Base-by-base conservation (phyloP, 257 asterid genomes). In the Echites panduratus region DNA sequence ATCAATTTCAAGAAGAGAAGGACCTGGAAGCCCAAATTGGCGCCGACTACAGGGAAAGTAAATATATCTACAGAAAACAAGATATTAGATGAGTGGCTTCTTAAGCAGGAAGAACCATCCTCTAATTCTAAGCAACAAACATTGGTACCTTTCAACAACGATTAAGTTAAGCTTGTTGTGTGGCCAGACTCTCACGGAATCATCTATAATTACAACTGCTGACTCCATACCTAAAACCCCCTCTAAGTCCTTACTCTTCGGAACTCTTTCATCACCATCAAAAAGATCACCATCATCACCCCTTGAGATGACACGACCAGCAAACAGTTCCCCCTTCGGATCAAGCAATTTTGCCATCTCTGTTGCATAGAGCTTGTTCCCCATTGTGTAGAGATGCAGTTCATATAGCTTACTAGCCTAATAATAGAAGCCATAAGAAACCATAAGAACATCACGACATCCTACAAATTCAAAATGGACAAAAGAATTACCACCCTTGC, bases 281-380 rank as follows among this genome's bases (percentile, higher is more conserved):
- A 83, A 79, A 73, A 88, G 82, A 75, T 91, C 98, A 20, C 89
- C 93, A 77, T 95, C 97, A 78, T 87, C 99, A 68, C 98, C 99
- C 68, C 96, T 79, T 5, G 99, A 91, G 79, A 92, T 84, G 56
- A 95, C 99, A 78, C 99, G 89, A 70, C 98, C 99, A 81, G 96
- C 86, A 86, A 95, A 95, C 84, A 92, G 67, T 70, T 87, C 97
- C 67, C 99, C 99, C 78, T 82, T 92, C 44, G 99, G 99, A 85
- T 95, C 99, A 79, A 95, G 97, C 86, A 95, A 75, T 84, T 92
- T 95, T 59, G 99, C 99, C 99, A 95, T 92, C 90, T 95, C 97
- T 10, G 96, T 95, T 76, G 99, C 99, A 83, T 95, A 95, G 79
- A 84, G 88, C 84, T 85, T 95, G 89, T 95, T 95, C 72, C 99